Percentiles rank a stretch among this genome's conserved stretches.
Conservation (phyloP, 805 yeast species). For the Spathaspora hagerdaliae region DNA sequence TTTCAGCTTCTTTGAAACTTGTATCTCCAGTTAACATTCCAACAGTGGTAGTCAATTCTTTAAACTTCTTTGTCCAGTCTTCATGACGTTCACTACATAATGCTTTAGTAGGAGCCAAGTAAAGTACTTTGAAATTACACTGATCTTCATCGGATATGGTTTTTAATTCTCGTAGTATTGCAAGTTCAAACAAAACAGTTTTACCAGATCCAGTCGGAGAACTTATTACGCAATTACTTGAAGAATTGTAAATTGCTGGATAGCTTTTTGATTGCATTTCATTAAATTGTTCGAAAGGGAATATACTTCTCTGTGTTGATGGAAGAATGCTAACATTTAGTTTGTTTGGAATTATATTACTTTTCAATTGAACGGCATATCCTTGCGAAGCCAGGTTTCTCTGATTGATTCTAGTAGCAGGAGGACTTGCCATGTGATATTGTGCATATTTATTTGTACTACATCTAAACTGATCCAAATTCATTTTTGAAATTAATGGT, state of each 20-base stretch:
- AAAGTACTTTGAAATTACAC: constrained; percentile 33
- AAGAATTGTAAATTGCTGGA: constrained; percentile 25
- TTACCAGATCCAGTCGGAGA: constrained; percentile 63
- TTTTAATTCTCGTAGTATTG: constrained; percentile 34
- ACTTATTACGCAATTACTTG: constrained; percentile 43
- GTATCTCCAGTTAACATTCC: constrained; percentile 57
- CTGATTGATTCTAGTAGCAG: not conserved
- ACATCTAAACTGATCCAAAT: not conserved
- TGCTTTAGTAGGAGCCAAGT: constrained; percentile 60
- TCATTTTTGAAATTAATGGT: not conserved
- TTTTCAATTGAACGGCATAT: too few species aligned
- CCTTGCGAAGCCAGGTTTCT: not conserved
- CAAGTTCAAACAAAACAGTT: constrained; percentile 51
- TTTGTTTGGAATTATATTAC: not conserved
- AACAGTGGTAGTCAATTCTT: constrained; percentile 35
- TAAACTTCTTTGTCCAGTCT: constrained; percentile 44
- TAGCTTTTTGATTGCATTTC: constrained; percentile 50
- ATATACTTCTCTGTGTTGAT: constrained; percentile 29
- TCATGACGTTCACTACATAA: constrained; percentile 47
- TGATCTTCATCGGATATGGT: constrained; percentile 11
- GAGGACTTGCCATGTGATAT: not conserved
- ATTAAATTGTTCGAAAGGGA: constrained; percentile 38
- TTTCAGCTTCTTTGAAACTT: constrained; percentile 38
- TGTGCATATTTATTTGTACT: not conserved
- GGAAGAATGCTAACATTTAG: constrained; percentile 21